Conservation (phyloP, 768 basidiomycete species). For the Pleurotus citrinopileatus region DNA sequence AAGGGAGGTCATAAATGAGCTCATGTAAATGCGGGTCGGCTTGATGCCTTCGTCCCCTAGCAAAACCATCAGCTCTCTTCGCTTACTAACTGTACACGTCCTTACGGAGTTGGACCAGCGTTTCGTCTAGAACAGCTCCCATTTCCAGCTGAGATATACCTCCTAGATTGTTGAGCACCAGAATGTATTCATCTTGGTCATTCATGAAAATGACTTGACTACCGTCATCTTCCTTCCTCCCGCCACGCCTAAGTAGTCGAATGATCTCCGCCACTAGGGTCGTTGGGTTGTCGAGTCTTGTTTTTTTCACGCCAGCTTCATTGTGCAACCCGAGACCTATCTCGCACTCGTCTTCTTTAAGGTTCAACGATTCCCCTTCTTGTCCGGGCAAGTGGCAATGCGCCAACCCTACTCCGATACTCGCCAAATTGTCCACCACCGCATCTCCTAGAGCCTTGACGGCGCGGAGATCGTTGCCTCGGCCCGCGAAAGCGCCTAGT, state of each 20-base stretch:
- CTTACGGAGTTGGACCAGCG: conserved; percentile 41
- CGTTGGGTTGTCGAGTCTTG: conserved; percentile 31
- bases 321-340: conserved; percentile 57
- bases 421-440: conserved; percentile 28
- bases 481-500: conserved; percentile 46
- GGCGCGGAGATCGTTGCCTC: conserved; percentile 30
- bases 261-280: conserved; percentile 31
- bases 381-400: conserved; percentile 60
- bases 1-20: conserved; percentile 56
- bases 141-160: conserved; percentile 51
- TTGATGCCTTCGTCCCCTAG: conserved; percentile 27
- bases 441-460: conserved; percentile 33
- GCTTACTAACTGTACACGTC: not conserved
- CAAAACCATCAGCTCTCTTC: not conserved
- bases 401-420: conserved; percentile 42
- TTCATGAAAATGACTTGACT: not conserved
- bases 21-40: conserved; percentile 41
- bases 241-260: conserved; percentile 24
- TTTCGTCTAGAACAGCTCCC: conserved; percentile 45
- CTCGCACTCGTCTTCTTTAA: conserved; percentile 33
- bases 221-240: conserved; percentile 18
- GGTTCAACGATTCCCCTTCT: conserved; percentile 8
- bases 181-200: conserved; percentile 40
- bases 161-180: conserved; percentile 57
- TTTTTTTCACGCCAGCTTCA: conserved; percentile 42